Base-by-base conservation (phyloP, 75 land plant species). In the Sequoia sempervirens region DNA sequence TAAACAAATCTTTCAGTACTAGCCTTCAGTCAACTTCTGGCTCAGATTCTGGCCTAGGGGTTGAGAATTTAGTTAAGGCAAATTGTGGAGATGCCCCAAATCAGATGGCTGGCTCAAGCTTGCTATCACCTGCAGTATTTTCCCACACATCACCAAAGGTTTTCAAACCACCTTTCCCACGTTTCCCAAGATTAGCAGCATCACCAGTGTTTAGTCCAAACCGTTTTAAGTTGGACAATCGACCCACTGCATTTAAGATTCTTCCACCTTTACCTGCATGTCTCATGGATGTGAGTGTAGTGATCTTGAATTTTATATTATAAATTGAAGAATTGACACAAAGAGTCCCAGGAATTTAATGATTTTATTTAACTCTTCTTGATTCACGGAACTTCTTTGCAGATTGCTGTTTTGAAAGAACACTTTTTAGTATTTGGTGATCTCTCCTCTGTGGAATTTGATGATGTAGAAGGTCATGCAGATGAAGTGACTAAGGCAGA, bases 141-240 rank as follows among this genome's bases (percentile, higher is more conserved):
- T 50, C 83, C 6, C 86, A 84, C 75, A 86, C 84, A 83, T 91
- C 90, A 23, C 83, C 90, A 43, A 89, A 79, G 69, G 85, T 80
- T 82, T 82, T 83, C 64, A 92, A 86, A 85, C 83, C 38, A 53
- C 87, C 82, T 41, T 83, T 64, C 64, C 40, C 82, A 30, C 80
- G 89, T 41, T 56, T 41, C 43, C 72, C 82, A 26, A 64, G 79
- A 86, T 83, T 84, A 72, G 80, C 83, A 75, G 64, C 82, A 47
- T 30, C 75, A 4, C 50, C 85, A 53, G 66, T 52, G 13, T 85
- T 85, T 74, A 32, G 84, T 80, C 85, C 90, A 36, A 91, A 90
- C 38, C 90, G 95, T 68, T 92, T 88, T 85, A 94, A 94, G 84
- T 86, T 96, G 68, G 99, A 96, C 84, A 96, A 94, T 87, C 93